phyloP scores from a whole-genome alignment of 495 filamentous ascomycete species.

The Friedmanniomyces endolithicus region DNA sequence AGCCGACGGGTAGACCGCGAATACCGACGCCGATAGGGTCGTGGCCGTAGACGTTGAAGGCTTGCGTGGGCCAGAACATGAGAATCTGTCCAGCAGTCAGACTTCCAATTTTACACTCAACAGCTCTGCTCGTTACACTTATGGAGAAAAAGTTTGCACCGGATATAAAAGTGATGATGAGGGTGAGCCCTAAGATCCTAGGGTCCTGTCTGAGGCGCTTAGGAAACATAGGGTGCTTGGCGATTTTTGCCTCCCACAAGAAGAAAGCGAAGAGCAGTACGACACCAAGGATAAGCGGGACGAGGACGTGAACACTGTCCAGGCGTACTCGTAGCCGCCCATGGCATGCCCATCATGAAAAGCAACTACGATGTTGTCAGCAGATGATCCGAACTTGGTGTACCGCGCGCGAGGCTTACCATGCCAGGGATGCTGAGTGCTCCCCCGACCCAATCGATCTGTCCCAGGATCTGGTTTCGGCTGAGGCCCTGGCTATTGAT shows the following conservation, averaged over 20 bases:
- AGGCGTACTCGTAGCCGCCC: conserved; percentile 54
- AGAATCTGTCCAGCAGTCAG: too few species aligned
- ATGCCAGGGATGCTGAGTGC: conserved; percentile 53
- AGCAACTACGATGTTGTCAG: conserved; percentile 27
- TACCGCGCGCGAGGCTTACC: conserved; percentile 15
- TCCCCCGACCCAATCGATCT: conserved; percentile 55
- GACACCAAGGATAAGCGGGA: conserved; percentile 45
- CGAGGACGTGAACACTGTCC: conserved; percentile 48
- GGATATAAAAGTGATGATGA: conserved; percentile 61
- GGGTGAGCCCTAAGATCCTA: conserved; percentile 48
- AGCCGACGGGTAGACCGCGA: conserved; percentile 53
- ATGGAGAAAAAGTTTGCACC: conserved; percentile 64
- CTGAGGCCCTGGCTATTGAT: conserved; percentile 41
- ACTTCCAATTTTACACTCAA: too few species aligned
- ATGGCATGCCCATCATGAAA: conserved; percentile 53
- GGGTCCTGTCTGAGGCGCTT: conserved; percentile 49
- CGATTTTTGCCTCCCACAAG: conserved; percentile 49
- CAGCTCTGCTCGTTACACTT: too few species aligned
- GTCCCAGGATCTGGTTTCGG: conserved; percentile 39
- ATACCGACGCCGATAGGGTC: conserved; percentile 55
- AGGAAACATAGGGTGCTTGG: conserved; percentile 50
- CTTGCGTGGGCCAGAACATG: conserved; percentile 63
- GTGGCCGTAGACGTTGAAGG: conserved; percentile 63
- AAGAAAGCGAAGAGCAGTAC: conserved; percentile 43
- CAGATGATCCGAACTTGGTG: not conserved